These are phyloP conservation scores for Aspergillus puulaauensis DNA, from an alignment of 2,329 filamentous ascomycete species.

Conservation along the genomic window DNA sequence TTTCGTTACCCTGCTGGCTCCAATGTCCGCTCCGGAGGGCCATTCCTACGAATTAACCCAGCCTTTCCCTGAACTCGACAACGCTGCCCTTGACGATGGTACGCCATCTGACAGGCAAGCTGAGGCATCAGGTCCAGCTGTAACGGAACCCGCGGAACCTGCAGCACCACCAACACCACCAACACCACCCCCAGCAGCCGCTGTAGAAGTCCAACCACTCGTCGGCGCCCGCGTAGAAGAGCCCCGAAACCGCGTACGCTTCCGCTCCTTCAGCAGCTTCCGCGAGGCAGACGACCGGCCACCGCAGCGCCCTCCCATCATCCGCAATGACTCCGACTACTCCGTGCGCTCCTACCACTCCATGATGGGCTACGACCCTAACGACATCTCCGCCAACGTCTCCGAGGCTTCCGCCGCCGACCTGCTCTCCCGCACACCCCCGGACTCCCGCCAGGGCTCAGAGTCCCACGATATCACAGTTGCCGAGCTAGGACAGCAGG, in stretches of 20 bases:
- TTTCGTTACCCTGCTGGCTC: neutral
- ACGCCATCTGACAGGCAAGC: too few species aligned
- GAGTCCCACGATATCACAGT: neutral
- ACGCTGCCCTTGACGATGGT: neutral
- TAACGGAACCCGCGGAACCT: too few species aligned
- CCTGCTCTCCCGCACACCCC: neutral
- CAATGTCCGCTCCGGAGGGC: neutral
- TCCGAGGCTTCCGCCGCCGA: constrained; percentile 7
- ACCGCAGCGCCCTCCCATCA: neutral
- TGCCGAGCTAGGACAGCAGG: neutral
- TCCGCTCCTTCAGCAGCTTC: constrained; percentile 19
- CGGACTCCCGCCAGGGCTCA: neutral
- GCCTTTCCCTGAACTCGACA: neutral
- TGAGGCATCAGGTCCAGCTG: neutral
- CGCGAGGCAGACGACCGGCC: constrained; percentile 6
- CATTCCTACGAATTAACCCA: neutral
- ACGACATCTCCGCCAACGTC: constrained; percentile 10
- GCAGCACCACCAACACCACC: too few species aligned
- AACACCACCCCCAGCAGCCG: neutral
- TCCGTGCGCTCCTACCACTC: constrained; percentile 19
- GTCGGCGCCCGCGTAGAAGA: neutral
- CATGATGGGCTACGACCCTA: constrained; percentile 8
- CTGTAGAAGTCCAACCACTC: neutral
- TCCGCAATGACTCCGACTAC: constrained; percentile 18
- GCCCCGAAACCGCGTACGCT: constrained; percentile 18